Conservation (phyloP, 768 basidiomycete genomes). For the Lentinula boryana region DNA sequence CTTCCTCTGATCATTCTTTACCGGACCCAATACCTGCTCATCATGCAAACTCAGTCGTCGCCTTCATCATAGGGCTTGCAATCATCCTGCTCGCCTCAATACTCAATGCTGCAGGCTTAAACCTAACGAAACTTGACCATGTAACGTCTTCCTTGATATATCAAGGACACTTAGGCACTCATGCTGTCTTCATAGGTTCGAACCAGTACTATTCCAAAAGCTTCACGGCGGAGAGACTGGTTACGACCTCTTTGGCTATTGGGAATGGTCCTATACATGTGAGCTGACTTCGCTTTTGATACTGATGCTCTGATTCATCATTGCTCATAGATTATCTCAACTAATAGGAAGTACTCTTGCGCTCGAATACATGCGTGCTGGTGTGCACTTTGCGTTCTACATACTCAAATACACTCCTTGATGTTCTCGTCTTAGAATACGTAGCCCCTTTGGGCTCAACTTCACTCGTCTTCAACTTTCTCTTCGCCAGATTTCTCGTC, state of each 20-base stretch:
- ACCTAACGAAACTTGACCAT: slow-evolving; percentile 92
- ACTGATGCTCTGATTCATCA: slow-evolving; percentile 3
- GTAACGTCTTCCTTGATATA: slow-evolving; percentile 31
- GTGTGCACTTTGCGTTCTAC: slow-evolving; percentile 21
- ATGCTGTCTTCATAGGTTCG: slow-evolving; percentile 41
- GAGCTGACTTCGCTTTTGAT: slow-evolving; percentile 18
- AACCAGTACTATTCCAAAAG: slow-evolving; percentile 71
- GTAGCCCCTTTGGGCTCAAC: slow-evolving; percentile 94
- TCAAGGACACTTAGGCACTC: neutral
- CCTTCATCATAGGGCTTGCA: slow-evolving; percentile 79
- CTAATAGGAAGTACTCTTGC: slow-evolving; percentile 85
- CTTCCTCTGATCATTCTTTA: slow-evolving; percentile 3
- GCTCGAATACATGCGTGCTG: slow-evolving; percentile 83
- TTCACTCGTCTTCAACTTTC: slow-evolving; percentile 92
- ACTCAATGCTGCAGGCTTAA: slow-evolving; percentile 90
- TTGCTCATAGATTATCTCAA: slow-evolving; percentile 59
- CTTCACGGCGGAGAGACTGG: slow-evolving; percentile 70
- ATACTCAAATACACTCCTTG: neutral
- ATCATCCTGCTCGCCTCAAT: slow-evolving; percentile 82
- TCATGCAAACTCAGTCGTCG: slow-evolving; percentile 51
- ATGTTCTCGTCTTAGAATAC: slow-evolving; percentile 57
- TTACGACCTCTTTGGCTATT: slow-evolving; percentile 84
- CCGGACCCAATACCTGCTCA: slow-evolving; percentile 23
- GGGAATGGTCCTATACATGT: slow-evolving; percentile 95
- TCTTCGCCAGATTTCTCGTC: slow-evolving; percentile 86